Evolutionary conservation across 768 basidiomycete species (phyloP), one percentile per base, ranked within the genome.

Genomic region (Psilocybe cubensis): DNA sequence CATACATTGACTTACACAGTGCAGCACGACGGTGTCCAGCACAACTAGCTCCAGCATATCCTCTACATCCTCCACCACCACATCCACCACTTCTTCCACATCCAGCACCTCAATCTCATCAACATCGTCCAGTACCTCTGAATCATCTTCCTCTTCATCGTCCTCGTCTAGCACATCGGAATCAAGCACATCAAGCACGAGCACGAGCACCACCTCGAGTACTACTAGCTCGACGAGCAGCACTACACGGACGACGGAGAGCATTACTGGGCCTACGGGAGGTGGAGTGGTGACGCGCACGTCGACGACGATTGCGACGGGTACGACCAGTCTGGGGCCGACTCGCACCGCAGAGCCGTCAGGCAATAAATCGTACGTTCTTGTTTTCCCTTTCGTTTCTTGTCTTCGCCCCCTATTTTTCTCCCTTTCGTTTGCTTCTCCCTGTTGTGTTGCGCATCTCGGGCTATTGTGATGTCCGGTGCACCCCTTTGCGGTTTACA

Each of bases 251-350:
- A 54, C 43, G 3, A 53, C 57, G 35, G 28, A 42, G 1, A 9
- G 41, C 17, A 25, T 33, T 20, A 54, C 51, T 21, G 49, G 41
- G 38, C 46, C 52, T 0, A 46, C 50, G 4, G 46, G 46, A 18
- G n/a, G 17, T 12, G 60, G 51, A 21, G 49, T 64, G 4, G 59
- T 67, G 17, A 70, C 66, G 4, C 57, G 52, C 18, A 68, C 65
- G n/a, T 60, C 67, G 3, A 64, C 66, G 10, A 28, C 41, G 25
- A 49, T 62, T n/a, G 47, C 58, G 4, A 42, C 67, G 14, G 52
- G 41, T 23, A 54, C 49, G 12, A 38, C 48, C 9, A 31, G 41
- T 31, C 10, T 38, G 1, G 31, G 23, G 4, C 27, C 60, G 2
- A 52, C 48, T 3, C 21, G 17, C 5, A 24, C 44, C 3, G 27